phyloP scores from a whole-genome alignment of 805 yeast species.

The Metschnikowia hibisci region DNA sequence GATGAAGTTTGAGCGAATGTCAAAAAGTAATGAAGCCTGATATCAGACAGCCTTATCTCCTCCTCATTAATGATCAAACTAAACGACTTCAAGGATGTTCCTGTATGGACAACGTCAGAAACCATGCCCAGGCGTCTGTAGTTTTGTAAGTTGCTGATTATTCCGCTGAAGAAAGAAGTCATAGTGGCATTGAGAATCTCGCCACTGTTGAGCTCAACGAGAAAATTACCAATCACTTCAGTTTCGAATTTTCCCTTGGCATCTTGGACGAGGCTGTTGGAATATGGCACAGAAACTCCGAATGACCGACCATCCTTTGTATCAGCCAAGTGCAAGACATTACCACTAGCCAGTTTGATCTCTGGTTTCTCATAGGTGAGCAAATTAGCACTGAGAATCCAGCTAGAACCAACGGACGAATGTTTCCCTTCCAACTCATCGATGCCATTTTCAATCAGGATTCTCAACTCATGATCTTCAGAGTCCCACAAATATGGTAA shows the following conservation, averaged over 20 bases:
- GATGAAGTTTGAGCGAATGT: slow-evolving; percentile 17
- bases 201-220: slow-evolving; percentile 38
- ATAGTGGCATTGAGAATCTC: slow-evolving; percentile 27
- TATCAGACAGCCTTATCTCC: slow-evolving; percentile 14
- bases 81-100: slow-evolving; percentile 19
- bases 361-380: slow-evolving; percentile 49
- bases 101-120: slow-evolving; percentile 31
- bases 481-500: slow-evolving; percentile 62
- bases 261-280: slow-evolving; percentile 36
- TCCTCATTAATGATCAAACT: slow-evolving; percentile 21
- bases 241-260: slow-evolving; percentile 34
- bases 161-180: slow-evolving; percentile 26
- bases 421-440: slow-evolving; percentile 14
- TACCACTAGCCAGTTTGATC: slow-evolving; percentile 40
- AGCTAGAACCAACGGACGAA: slow-evolving; percentile 44
- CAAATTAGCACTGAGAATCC: slow-evolving; percentile 58
- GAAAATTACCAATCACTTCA: slow-evolving; percentile 31
- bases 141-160: slow-evolving; percentile 36
- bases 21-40: slow-evolving; percentile 29
- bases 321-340: slow-evolving; percentile 22
- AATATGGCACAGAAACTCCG: slow-evolving; percentile 36
- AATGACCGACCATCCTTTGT: slow-evolving; percentile 23
- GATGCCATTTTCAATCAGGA: slow-evolving; percentile 15
- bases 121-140: slow-evolving; percentile 37
- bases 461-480: slow-evolving; percentile 27